These are phyloP conservation scores for Bruguiera sexangula DNA, from an alignment of 345 rosid genomes.

Conservation along the genomic window DNA sequence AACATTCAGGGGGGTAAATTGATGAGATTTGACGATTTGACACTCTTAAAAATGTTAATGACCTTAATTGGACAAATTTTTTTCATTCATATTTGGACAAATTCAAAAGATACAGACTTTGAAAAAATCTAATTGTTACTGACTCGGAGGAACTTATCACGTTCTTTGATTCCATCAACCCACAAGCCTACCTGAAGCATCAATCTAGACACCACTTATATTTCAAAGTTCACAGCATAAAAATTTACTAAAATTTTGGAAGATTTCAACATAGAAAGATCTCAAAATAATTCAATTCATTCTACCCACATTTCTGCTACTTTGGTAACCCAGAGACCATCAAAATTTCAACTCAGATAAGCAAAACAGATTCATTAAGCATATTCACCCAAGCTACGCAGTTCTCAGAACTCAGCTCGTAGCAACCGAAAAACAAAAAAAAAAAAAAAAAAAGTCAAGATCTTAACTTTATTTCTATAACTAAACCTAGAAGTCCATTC, in stretches of 20 bases:
- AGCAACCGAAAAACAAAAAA: not conserved
- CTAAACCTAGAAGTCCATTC: constrained; percentile 1
- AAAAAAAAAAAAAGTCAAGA: not conserved
- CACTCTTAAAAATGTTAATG: too few species aligned
- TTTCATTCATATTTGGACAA: too few species aligned
- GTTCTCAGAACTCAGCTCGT: not conserved
- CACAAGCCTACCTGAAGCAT: not conserved
- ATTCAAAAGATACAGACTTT: too few species aligned
- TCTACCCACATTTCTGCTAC: not conserved
- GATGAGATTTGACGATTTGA: too few species aligned
- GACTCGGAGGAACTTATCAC: too few species aligned
- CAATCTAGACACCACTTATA: not conserved
- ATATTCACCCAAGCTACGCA: not conserved
- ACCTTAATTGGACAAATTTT: too few species aligned
- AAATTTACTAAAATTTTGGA: not conserved
- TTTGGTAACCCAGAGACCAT: too few species aligned
- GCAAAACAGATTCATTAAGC: not conserved
- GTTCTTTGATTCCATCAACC: too few species aligned
- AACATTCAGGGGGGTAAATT: too few species aligned
- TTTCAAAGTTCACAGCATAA: too few species aligned
- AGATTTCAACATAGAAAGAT: not conserved
- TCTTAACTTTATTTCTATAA: constrained; percentile 8
- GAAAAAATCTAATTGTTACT: too few species aligned
- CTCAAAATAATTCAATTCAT: not conserved
- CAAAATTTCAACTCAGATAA: not conserved